Conservation (phyloP, 305 asterid genomes). For the Fraxinus floribunda region DNA sequence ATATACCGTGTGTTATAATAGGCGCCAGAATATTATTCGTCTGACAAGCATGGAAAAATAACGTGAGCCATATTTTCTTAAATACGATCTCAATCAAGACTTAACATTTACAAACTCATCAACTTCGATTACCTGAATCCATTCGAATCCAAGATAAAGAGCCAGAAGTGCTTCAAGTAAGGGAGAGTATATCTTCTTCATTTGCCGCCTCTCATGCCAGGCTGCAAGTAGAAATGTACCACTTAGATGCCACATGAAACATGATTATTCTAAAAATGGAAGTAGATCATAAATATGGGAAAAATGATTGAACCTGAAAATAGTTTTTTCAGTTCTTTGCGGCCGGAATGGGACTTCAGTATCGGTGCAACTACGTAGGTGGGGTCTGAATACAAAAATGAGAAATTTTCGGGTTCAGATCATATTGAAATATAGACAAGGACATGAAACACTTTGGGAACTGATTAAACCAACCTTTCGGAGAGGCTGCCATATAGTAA, state of each 20-base stretch:
- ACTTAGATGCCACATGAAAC: background rate
- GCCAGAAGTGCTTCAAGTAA: constrained; percentile 74
- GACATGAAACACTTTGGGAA: background rate
- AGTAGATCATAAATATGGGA: background rate
- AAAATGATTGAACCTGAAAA: constrained; percentile 57
- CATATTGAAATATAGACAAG: background rate
- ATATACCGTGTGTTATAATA: constrained; percentile 83
- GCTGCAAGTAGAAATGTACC: constrained; percentile 44
- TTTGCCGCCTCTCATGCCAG: constrained; percentile 91
- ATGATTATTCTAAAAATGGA: background rate
- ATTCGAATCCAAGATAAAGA: constrained; percentile 92
- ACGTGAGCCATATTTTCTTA: background rate
- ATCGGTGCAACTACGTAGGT: constrained; percentile 87
- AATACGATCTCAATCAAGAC: background rate
- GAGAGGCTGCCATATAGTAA: constrained; percentile 88
- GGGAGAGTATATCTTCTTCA: constrained; percentile 95
- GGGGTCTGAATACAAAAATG: constrained; percentile 57
- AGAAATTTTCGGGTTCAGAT: constrained; percentile 1
- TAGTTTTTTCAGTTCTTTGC: constrained; percentile 81
- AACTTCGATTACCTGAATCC: constrained; percentile 70
- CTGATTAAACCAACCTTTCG: constrained; percentile 57
- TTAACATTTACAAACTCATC: background rate
- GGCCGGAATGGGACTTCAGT: constrained; percentile 63
- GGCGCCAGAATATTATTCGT: constrained; percentile 87
- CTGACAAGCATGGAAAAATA: constrained; percentile 32